A percentile compares a stretch with the other conserved stretches of the same genome.
phyloP scores from a whole-genome alignment of 2,329 filamentous ascomycete species.

The Cladophialophora carrionii region DNA sequence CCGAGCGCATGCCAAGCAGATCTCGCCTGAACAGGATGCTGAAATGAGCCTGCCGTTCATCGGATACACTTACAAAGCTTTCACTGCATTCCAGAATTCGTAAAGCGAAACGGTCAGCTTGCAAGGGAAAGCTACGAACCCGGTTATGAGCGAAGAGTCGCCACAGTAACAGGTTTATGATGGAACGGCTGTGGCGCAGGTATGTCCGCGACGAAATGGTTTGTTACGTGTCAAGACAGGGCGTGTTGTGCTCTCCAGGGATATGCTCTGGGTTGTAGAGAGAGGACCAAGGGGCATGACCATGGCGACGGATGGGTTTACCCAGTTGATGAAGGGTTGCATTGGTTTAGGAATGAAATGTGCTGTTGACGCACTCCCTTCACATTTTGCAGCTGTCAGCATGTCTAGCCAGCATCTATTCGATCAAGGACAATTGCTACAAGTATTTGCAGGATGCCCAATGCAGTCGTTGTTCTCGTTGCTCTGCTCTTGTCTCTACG shows the following conservation, averaged over 20 bases:
- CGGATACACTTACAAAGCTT: conserved; percentile 97
- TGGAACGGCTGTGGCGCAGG: conserved; percentile 20
- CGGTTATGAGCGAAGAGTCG: background rate
- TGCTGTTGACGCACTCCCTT: conserved; percentile 25
- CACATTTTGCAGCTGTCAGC: conserved; percentile 12
- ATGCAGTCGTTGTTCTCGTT: background rate
- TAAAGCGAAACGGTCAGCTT: conserved; percentile 18
- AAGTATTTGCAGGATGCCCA: background rate
- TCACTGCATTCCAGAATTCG: conserved; percentile 65
- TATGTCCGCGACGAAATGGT: conserved; percentile 16
- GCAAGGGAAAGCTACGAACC: background rate
- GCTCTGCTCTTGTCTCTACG: background rate
- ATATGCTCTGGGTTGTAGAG: background rate
- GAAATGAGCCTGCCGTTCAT: conserved; percentile 97
- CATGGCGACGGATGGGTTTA: conserved; percentile 19
- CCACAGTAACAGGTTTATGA: conserved; percentile 16
- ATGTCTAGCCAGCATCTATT: conserved; percentile 12
- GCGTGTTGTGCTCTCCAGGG: background rate
- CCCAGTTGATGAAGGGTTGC: conserved; percentile 17
- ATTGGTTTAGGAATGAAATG: conserved; percentile 26
- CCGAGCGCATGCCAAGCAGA: conserved; percentile 77
- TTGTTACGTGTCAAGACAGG: background rate
- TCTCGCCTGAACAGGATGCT: conserved; percentile 76
- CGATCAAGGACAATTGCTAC: background rate
- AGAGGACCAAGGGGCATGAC: conserved; percentile 6